Evolutionary conservation across 495 filamentous ascomycete species (phyloP).

Genomic region (Hypoxylon lenormandii): DNA sequence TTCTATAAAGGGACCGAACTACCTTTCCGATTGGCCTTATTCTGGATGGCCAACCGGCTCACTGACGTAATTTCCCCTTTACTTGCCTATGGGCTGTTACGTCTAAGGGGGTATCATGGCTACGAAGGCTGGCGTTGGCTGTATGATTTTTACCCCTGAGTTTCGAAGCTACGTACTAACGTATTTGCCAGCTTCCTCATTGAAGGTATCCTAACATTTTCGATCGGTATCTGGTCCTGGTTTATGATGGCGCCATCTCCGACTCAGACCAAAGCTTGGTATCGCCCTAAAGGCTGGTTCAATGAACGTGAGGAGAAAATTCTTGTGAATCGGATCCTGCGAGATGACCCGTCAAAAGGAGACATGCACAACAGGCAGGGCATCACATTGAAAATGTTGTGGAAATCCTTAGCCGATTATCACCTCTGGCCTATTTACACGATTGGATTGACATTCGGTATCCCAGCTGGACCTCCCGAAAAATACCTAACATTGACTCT

Average conservation of each 20-base stretch:
- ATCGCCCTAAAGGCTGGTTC: conserved; percentile 70
- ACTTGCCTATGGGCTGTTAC: no score
- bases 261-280: conserved; percentile 65
- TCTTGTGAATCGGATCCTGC: conserved; percentile 70
- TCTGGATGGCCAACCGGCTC: no score
- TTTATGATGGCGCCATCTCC: conserved; percentile 65
- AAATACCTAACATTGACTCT: no score
- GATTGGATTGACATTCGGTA: conserved; percentile 62
- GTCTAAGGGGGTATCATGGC: no score
- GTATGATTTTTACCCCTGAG: no score
- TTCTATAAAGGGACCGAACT: no score
- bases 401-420: conserved; percentile 62
- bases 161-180: background rate
- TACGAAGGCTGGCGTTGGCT: no score
- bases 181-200: background rate
- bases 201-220: conserved; percentile 49
- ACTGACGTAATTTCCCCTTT: no score
- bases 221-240: conserved; percentile 64
- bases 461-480: conserved; percentile 59
- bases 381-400: conserved; percentile 59
- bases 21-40: no score
- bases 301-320: conserved; percentile 67
- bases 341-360: conserved; percentile 72
- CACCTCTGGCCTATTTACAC: conserved; percentile 71
- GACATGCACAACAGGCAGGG: conserved; percentile 71